These are phyloP conservation scores for Colletotrichum lupini DNA, from an alignment of 2,329 filamentous ascomycete species.

Conservation along the genomic window DNA sequence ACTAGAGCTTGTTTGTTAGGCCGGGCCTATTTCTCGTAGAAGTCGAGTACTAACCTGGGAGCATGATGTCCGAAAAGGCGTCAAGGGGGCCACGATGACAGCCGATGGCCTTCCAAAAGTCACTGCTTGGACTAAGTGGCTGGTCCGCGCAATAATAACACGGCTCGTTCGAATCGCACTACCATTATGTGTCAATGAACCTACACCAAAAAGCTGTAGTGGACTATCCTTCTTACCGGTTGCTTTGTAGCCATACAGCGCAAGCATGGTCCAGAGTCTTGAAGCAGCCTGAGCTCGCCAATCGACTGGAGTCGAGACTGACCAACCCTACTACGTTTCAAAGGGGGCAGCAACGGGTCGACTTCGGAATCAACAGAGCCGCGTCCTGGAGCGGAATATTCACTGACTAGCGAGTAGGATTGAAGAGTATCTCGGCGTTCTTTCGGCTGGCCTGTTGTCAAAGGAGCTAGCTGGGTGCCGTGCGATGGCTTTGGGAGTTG, in stretches of 20 bases:
- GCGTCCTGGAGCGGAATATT: constrained; percentile 48
- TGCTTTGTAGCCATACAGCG: constrained; percentile 60
- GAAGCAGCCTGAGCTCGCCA: constrained; percentile 63
- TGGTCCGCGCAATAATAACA: constrained; percentile 59
- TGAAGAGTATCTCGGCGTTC: constrained; percentile 55
- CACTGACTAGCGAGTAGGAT: constrained; percentile 53
- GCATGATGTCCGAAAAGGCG: constrained; percentile 59
- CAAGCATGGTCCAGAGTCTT: constrained; percentile 60
- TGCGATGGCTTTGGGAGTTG: constrained; percentile 53
- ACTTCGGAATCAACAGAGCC: constrained; percentile 58
- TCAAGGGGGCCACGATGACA: constrained; percentile 62
- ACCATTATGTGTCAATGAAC: constrained; percentile 3
- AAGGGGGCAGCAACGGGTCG: constrained; percentile 64
- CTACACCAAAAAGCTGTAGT: not conserved
- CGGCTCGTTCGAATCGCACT: constrained; percentile 64
- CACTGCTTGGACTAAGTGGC: constrained; percentile 49
- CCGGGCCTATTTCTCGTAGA: not conserved
- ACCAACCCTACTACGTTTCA: constrained; percentile 64
- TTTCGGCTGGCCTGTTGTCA: constrained; percentile 46
- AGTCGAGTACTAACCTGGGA: constrained; percentile 56
- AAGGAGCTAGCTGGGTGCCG: constrained; percentile 48
- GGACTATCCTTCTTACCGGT: constrained; percentile 51
- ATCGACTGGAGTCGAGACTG: constrained; percentile 67
- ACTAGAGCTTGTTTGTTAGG: constrained; percentile 50
- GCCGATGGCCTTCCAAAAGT: constrained; percentile 61